Evolutionary conservation across 2,329 filamentous ascomycete genomes (phyloP).

Genomic region (Scorias spongiosa): DNA sequence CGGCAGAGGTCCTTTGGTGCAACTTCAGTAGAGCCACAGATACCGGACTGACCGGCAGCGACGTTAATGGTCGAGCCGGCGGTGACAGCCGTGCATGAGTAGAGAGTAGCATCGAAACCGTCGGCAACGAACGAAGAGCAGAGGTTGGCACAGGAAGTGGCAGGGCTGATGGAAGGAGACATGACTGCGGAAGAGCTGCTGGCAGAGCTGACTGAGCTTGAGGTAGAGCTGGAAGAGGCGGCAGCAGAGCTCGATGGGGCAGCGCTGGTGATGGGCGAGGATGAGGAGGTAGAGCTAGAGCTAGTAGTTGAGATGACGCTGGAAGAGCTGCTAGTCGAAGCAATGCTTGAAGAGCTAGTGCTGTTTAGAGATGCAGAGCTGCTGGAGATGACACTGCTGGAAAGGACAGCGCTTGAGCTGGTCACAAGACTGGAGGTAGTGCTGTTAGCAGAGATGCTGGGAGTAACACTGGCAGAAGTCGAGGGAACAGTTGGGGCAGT

Average conservation of each 20-base stretch:
- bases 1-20: slow-evolving; percentile 25
- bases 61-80: slow-evolving; percentile 1
- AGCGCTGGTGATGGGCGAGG: neutral
- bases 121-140: slow-evolving; percentile 1
- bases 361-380: neutral
- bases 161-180: neutral
- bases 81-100: slow-evolving; percentile 1
- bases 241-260: neutral
- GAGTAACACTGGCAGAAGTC: neutral
- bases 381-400: neutral
- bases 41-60: slow-evolving; percentile 1
- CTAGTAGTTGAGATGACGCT: neutral
- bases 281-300: neutral
- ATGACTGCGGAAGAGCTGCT: neutral
- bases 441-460: neutral
- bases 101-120: slow-evolving; percentile 1
- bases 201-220: neutral
- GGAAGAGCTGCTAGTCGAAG: neutral
- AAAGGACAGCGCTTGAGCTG: neutral
- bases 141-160: neutral
- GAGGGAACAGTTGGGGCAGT: neutral
- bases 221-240: neutral
- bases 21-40: slow-evolving; percentile 5
- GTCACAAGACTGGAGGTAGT: neutral
- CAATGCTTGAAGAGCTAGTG: neutral